Evolutionary conservation across 2,329 filamentous ascomycete species (phyloP), one percentile per base, ranked within the genome.

Genomic region (Exserohilum turcica): DNA sequence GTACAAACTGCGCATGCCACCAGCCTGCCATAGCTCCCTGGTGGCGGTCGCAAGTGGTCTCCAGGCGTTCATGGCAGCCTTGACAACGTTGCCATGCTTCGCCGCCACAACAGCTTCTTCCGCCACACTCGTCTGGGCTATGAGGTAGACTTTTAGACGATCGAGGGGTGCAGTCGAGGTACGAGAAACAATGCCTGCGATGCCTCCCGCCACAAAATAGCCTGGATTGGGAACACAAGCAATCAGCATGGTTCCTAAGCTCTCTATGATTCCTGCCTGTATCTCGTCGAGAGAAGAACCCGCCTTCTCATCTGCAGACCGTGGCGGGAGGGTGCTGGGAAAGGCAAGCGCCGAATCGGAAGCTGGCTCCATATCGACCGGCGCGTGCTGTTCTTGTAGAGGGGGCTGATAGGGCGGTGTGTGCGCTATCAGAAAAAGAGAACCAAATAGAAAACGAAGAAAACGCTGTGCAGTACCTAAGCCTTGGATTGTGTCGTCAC

Each of bases 91-190:
- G 27, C 91, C 91, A 52, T 86, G 82, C 71, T 89, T 92, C 3
- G 86, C 84, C 12, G 89, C 88, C 51, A 83, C 76, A 39, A 88
- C 75, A 8, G 86, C 85, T 52, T 84, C 81, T 62, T 84, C 70
- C 53, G 81, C 82, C 50, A 81, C 78, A 60, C 82, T 84, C 52
- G 91, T 96, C 76, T 95, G 93, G 47, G 96, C 93, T 67, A 99
- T 94, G 47, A 99, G 85, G 75, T 96, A 97, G 61, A 99, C 94
- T 79, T 97, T 97, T 54, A 99, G 82, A 66, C 94, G 91, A 79
- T 99, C 94, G 76, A 99, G 87, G 55, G 94, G 94, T 56, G 94
- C 94, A 64, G 94, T 99, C 60, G 91, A 89, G 72, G 94, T 97
- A 73, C 94, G 88, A 72, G 93, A 97, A 68, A 97, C 88, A 74